These are phyloP conservation scores for Colletotrichum shisoi DNA, from an alignment of 2,329 filamentous ascomycete genomes.

Conservation along the genomic window DNA sequence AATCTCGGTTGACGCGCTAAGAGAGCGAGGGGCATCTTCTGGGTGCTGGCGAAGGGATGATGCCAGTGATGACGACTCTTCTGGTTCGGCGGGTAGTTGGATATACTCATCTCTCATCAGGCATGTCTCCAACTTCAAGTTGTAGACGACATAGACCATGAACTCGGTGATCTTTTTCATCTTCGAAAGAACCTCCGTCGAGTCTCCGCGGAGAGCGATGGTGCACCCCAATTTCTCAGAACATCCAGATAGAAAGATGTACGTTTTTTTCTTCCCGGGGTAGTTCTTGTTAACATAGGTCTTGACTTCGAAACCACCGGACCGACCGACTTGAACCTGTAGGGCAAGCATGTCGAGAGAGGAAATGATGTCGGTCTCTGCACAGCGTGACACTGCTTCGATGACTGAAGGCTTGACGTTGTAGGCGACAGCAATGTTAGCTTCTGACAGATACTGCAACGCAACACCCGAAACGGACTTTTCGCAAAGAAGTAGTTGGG, in stretches of 20 bases:
- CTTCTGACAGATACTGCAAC: conserved; percentile 84
- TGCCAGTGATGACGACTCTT: conserved; percentile 43
- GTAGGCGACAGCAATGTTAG: conserved; percentile 90
- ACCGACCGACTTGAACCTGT: conserved; percentile 78
- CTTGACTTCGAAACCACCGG: conserved; percentile 90
- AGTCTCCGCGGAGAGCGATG: conserved; percentile 85
- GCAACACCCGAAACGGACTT: conserved; percentile 92
- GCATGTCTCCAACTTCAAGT: conserved; percentile 92
- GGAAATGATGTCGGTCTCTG: conserved; percentile 89
- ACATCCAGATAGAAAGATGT: conserved; percentile 93
- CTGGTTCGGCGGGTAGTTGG: conserved; percentile 73
- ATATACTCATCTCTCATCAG: conserved; percentile 93
- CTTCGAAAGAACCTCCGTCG: conserved; percentile 72
- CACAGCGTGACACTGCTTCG: conserved; percentile 91
- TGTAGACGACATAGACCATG: conserved; percentile 99
- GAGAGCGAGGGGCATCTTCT: conserved; percentile 51
- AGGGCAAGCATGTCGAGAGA: conserved; percentile 91
- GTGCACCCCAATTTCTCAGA: conserved; percentile 91
- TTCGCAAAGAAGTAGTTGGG: conserved; percentile 88
- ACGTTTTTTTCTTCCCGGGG: conserved; percentile 84
- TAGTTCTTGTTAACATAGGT: conserved; percentile 86
- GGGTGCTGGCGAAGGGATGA: conserved; percentile 47
- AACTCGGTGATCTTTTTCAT: conserved; percentile 97
- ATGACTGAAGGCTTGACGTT: conserved; percentile 97
- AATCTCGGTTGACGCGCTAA: conserved; percentile 43